phyloP scores from a whole-genome alignment of 768 basidiomycete genomes.

The Lepiota venenata region DNA sequence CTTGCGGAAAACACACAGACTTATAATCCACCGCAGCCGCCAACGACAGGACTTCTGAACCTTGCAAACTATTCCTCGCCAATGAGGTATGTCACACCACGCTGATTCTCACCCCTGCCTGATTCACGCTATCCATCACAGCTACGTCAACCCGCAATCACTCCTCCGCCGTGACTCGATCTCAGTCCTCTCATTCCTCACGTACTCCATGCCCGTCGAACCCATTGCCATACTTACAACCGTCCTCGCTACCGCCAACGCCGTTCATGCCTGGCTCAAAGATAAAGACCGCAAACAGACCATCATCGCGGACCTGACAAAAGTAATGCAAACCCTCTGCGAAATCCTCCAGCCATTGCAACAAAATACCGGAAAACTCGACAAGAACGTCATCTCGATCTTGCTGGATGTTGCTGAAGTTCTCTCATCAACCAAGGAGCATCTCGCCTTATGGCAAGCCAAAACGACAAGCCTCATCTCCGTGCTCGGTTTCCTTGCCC shows the following conservation, averaged over 20 bases:
- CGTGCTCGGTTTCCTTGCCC: constrained; percentile 18
- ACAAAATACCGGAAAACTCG: constrained; percentile 13
- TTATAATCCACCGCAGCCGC: not conserved
- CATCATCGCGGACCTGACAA: constrained; percentile 16
- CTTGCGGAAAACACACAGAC: not conserved
- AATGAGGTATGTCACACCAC: not conserved
- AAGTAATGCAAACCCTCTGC: constrained; percentile 15
- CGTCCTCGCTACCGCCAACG: constrained; percentile 15
- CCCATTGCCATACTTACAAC: constrained; percentile 13
- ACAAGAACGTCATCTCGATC: constrained; percentile 1
- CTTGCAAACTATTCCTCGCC: not conserved
- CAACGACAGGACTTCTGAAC: not conserved
- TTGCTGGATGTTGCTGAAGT: constrained; percentile 15
- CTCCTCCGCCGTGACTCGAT: not conserved
- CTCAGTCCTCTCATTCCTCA: not conserved
- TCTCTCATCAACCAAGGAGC: constrained; percentile 18
- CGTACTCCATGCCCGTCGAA: constrained; percentile 9
- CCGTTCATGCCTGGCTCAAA: constrained; percentile 15
- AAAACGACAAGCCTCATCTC: constrained; percentile 11
- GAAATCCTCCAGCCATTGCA: constrained; percentile 17
- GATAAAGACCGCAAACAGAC: constrained; percentile 14
- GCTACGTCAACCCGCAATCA: not conserved
- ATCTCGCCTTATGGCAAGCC: constrained; percentile 16
- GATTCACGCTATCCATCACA: not conserved
- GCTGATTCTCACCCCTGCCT: not conserved